Evolutionary conservation across 257 asterid species (phyloP).

Genomic region (Solanum dulcamara): DNA sequence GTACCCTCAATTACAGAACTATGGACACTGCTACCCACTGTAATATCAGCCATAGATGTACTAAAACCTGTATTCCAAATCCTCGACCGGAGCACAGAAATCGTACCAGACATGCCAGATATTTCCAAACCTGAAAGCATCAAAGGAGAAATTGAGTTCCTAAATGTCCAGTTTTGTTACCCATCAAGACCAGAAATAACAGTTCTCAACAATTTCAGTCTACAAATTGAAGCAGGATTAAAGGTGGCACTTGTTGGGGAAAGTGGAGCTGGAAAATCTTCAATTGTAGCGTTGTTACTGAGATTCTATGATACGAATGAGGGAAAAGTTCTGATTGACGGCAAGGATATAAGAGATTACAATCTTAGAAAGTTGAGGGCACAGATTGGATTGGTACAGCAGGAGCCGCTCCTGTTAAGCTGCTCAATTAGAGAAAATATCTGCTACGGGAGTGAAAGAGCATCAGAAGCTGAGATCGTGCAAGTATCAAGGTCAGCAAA

Average conservation of each 20-base stretch:
- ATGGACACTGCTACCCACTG: slow-evolving; percentile 74
- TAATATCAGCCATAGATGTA: slow-evolving; percentile 57
- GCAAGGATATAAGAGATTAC: slow-evolving; percentile 30
- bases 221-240: slow-evolving; percentile 48
- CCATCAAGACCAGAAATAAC: slow-evolving; percentile 49
- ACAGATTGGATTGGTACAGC: slow-evolving; percentile 68
- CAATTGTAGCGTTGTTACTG: slow-evolving; percentile 54
- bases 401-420: slow-evolving; percentile 69
- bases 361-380: slow-evolving; percentile 39
- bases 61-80: slow-evolving; percentile 58
- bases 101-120: slow-evolving; percentile 46
- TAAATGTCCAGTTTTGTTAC: slow-evolving; percentile 36
- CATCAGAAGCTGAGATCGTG: slow-evolving; percentile 59
- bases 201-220: slow-evolving; percentile 48
- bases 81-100: slow-evolving; percentile 53
- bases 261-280: slow-evolving; percentile 74
- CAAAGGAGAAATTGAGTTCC: slow-evolving; percentile 46
- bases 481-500: slow-evolving; percentile 57
- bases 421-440: slow-evolving; percentile 60
- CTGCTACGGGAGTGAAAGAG: slow-evolving; percentile 56
- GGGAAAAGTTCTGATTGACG: slow-evolving; percentile 49
- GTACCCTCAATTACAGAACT: slow-evolving; percentile 77
- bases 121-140: slow-evolving; percentile 24
- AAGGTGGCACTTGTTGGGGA: slow-evolving; percentile 66
- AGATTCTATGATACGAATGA: slow-evolving; percentile 49